Evolutionary conservation across 2,329 filamentous ascomycete genomes (phyloP).

Genomic region (Bipolaris gigantea): DNA sequence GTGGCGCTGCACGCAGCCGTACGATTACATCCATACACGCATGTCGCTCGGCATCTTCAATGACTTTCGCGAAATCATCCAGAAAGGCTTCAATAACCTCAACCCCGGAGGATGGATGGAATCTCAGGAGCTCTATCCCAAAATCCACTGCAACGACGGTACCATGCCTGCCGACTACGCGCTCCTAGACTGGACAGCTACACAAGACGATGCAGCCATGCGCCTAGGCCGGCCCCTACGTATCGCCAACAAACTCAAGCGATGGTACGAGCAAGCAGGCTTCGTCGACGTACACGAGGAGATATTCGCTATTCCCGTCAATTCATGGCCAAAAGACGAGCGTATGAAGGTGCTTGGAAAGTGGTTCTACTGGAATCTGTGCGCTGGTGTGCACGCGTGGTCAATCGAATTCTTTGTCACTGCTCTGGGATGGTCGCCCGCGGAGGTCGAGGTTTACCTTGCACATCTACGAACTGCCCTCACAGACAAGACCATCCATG

Average conservation of each 20-base stretch:
- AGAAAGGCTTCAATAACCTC: conserved; percentile 55
- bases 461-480: conserved; percentile 48
- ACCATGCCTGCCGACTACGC: conserved; percentile 55
- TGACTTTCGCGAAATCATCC: conserved; percentile 60
- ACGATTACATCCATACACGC: conserved; percentile 64
- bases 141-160: conserved; percentile 56
- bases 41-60: conserved; percentile 61
- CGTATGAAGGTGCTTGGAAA: conserved; percentile 53
- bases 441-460: conserved; percentile 51
- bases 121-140: conserved; percentile 48
- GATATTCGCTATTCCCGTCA: conserved; percentile 57
- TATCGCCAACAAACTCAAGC: conserved; percentile 57
- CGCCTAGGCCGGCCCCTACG: conserved; percentile 53
- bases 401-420: conserved; percentile 49
- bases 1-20: conserved; percentile 52
- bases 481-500: conserved; percentile 45
- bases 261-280: conserved; percentile 59
- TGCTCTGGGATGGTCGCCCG: conserved; percentile 48
- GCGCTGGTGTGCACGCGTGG: conserved; percentile 50
- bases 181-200: conserved; percentile 53
- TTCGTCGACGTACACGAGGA: conserved; percentile 60
- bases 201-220: conserved; percentile 50
- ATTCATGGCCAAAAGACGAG: conserved; percentile 55
- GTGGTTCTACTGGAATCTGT: conserved; percentile 53
- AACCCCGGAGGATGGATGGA: conserved; percentile 60